A percentile compares a stretch with the other conserved stretches of the same genome.
Conservation (phyloP, 306 rosid species). For the Comarum palustre region DNA sequence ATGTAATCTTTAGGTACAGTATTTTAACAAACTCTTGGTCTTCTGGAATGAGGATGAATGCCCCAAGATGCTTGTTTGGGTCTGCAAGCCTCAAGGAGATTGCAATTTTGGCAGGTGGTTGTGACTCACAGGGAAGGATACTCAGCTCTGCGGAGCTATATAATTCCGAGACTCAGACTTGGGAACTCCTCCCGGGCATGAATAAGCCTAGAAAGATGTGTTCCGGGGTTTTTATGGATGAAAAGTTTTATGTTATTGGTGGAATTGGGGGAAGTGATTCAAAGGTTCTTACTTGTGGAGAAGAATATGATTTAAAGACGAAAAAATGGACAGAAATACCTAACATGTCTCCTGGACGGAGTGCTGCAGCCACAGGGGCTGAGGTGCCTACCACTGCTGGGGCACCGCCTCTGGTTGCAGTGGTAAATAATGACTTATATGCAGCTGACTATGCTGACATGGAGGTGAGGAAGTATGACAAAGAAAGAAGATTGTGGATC, state of each 20-base stretch:
- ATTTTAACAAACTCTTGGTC: slow-evolving; percentile 85
- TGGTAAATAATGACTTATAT: slow-evolving; percentile 67
- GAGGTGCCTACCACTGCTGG: slow-evolving; percentile 68
- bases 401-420: slow-evolving; percentile 92
- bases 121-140: slow-evolving; percentile 68
- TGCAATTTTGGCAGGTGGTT: slow-evolving; percentile 95
- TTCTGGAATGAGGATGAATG: slow-evolving; percentile 71
- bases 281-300: slow-evolving; percentile 70
- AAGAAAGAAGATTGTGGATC: slow-evolving; percentile 44
- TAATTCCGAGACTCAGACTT: slow-evolving; percentile 73
- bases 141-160: slow-evolving; percentile 75
- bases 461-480: slow-evolving; percentile 79
- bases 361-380: slow-evolving; percentile 34
- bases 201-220: slow-evolving; percentile 82
- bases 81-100: slow-evolving; percentile 85
- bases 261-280: slow-evolving; percentile 75
- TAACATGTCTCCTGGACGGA: slow-evolving; percentile 86
- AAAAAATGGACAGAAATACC: slow-evolving; percentile 71
- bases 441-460: slow-evolving; percentile 88
- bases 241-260: slow-evolving; percentile 74
- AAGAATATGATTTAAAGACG: slow-evolving; percentile 68
- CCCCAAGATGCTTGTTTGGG: slow-evolving; percentile 89
- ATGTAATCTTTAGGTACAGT: slow-evolving; percentile 74
- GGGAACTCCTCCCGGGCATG: slow-evolving; percentile 73
- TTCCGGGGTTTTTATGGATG: slow-evolving; percentile 87